Base-by-base conservation (phyloP, 2,329 filamentous ascomycete species). In the Stachybotrys elegans region DNA sequence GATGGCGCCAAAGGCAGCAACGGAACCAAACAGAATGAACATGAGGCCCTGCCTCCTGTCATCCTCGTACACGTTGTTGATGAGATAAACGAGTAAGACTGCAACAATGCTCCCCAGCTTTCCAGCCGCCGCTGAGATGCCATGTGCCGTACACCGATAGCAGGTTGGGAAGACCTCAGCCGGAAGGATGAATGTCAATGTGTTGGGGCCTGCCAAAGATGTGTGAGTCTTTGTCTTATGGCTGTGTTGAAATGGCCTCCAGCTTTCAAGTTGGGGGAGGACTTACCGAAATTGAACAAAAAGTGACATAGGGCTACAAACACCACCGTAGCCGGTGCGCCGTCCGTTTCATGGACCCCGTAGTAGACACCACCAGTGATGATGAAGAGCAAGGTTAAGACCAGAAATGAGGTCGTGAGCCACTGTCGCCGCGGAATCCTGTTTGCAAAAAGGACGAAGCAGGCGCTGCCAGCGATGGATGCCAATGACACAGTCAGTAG, bases 111-210 rank as follows among this genome's bases (percentile, higher is more conserved):
- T 76, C 20, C 78, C 79, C 1, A 78, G 59, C 53, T 83, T 83
- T 11, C 79, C 79, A 1, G 73, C 71, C 0, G 79, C 79, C 0
- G 79, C 79, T 0, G 78, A 79, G 42, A 83, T 78, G 20, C 78
- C 79, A 53, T 82, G 78, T 46, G 78, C 82, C 0, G 79, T 80
- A 41, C 73, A 79, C 32, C 81, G 73, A 52, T 82, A 83, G 49
- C 73, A 72, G 2, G 80, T 84, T 0, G 79, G 79, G 56, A 84
- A 85, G 34, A 81, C 74, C 55, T 84, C 80, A 34, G 78, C 79
- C 2, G 81, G 79, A 14, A 84, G 74, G 43, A 83, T 76, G 53
- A 84, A 83, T 0, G 79, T 83, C 11, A 82, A 71, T 0, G 76
- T 78, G 52, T 83, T 83, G 34, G 78, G 78, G 11, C 79, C 73